Conservation (phyloP, 1,284 basidiomycete genomes). For the Rhodotorula sp. region DNA sequence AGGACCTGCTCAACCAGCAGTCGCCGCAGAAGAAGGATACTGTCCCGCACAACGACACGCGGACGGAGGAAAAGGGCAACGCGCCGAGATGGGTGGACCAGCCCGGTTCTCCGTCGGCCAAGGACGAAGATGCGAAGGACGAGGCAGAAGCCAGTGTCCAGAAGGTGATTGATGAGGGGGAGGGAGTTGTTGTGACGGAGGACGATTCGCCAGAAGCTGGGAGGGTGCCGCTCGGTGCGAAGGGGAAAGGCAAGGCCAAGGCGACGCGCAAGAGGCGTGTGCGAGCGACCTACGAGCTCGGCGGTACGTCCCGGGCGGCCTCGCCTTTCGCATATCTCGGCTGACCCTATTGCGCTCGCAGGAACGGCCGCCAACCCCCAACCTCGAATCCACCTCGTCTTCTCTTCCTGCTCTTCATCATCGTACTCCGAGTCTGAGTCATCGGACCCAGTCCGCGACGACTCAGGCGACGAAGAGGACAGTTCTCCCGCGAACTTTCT, state of each 20-base stretch:
- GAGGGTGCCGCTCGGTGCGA: background rate
- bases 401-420: conserved; percentile 43
- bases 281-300: conserved; percentile 51
- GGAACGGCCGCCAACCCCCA: conserved; percentile 48
- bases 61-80: background rate
- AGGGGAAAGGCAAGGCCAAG: conserved; percentile 44
- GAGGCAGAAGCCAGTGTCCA: conserved; percentile 11
- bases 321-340: background rate
- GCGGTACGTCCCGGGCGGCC: conserved; percentile 34
- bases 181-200: conserved; percentile 7
- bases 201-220: background rate
- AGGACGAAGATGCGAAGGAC: conserved; percentile 19
- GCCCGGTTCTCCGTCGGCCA: background rate
- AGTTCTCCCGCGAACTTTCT: conserved; percentile 14
- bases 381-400: conserved; percentile 49
- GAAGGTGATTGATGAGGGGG: conserved; percentile 15
- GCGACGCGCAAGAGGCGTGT: conserved; percentile 46
- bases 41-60: background rate
- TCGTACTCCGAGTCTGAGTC: conserved; percentile 27
- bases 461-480: conserved; percentile 1
- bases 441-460: background rate
- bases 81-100: background rate
- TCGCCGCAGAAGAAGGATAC: background rate
- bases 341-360: background rate
- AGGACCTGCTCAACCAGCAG: conserved; percentile 51